A percentile compares a stretch with the other conserved stretches of the same genome.
These are phyloP conservation scores for Malus sylvestris DNA, from an alignment of 306 rosid genomes.

Conservation along the genomic window DNA sequence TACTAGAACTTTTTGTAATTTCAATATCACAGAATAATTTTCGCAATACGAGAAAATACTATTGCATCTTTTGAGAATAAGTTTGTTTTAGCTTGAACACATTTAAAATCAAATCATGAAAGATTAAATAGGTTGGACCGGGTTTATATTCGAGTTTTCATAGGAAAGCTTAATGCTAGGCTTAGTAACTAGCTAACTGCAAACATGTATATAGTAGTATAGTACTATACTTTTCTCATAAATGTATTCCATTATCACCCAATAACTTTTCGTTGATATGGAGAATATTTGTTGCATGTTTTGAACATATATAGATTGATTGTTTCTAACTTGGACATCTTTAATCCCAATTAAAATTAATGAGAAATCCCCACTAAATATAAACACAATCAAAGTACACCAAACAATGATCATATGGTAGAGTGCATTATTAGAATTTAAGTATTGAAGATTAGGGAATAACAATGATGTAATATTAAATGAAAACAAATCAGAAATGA, in stretches of 20 bases:
- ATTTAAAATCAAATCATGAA: background rate
- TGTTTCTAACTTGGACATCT: background rate
- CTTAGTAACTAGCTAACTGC: no score
- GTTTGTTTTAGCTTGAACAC: background rate
- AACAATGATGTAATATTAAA: slow-evolving; percentile 25
- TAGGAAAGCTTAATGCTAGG: background rate
- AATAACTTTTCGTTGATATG: background rate
- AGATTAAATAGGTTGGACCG: background rate
- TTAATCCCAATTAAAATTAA: background rate
- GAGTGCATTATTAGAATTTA: slow-evolving; percentile 2
- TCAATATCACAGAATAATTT: no score
- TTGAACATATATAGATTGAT: background rate
- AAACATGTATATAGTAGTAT: no score
- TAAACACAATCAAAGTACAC: background rate
- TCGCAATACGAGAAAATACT: no score
- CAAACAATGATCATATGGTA: background rate
- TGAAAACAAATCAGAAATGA: slow-evolving; percentile 34
- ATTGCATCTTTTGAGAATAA: background rate
- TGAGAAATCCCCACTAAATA: background rate
- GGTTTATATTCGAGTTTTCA: background rate
- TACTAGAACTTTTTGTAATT: no score
- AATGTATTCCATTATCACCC: background rate
- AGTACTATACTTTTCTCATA: background rate
- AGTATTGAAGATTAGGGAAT: slow-evolving; percentile 23
- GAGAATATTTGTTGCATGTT: background rate